phyloP scores from a whole-genome alignment of 2,329 filamentous ascomycete species.

The Botrytis aclada region DNA sequence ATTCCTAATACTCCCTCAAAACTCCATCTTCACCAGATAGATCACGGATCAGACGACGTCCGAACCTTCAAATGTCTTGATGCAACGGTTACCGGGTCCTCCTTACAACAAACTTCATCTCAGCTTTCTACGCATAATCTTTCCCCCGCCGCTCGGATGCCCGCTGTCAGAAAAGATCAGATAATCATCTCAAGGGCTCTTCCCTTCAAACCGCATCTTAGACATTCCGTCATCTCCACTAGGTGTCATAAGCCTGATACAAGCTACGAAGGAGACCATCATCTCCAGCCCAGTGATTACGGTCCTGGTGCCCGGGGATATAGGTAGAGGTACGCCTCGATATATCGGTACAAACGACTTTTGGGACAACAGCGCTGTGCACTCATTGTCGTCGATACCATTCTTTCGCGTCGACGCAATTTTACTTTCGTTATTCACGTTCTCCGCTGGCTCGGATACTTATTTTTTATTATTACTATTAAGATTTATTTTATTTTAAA shows the following conservation, averaged over 20 bases:
- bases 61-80: slow-evolving; percentile 10
- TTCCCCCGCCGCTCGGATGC: slow-evolving; percentile 48
- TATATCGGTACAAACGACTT: slow-evolving; percentile 15
- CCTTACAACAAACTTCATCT: slow-evolving; percentile 5
- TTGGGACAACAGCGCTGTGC: slow-evolving; percentile 41
- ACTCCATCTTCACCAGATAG: slow-evolving; percentile 5
- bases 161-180: slow-evolving; percentile 51
- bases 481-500: slow-evolving; percentile 28
- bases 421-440: slow-evolving; percentile 34
- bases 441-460: slow-evolving; percentile 54
- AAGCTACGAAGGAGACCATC: slow-evolving; percentile 36
- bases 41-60: slow-evolving; percentile 17
- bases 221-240: slow-evolving; percentile 34
- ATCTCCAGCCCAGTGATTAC: slow-evolving; percentile 32
- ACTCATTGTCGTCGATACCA: slow-evolving; percentile 51
- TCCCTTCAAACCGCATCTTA: slow-evolving; percentile 44
- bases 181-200: slow-evolving; percentile 49
- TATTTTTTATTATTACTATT: slow-evolving; percentile 29
- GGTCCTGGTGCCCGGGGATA: slow-evolving; percentile 38
- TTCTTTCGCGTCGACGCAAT: slow-evolving; percentile 44
- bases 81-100: slow-evolving; percentile 6
- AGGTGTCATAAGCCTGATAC: slow-evolving; percentile 41
- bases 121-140: slow-evolving; percentile 7
- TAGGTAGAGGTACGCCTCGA: slow-evolving; percentile 37
- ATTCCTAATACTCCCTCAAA: neutral